phyloP scores from a whole-genome alignment of 495 filamentous ascomycete species.

The Hypoxylon intermedium region DNA sequence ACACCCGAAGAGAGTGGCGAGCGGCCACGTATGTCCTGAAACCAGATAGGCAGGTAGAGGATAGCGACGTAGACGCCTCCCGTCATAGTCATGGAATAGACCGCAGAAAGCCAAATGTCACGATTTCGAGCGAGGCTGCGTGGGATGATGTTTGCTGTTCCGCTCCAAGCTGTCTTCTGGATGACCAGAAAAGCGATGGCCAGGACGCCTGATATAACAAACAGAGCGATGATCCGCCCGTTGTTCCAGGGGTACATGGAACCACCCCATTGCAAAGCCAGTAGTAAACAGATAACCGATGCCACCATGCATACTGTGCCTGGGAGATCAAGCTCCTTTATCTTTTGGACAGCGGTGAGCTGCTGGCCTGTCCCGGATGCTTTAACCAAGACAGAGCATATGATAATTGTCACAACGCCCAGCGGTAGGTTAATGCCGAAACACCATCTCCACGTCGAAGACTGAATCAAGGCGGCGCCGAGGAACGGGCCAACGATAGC shows the following conservation, averaged over 20 bases:
- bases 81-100: no score
- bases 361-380: no score
- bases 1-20: no score
- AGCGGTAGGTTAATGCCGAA: conserved; percentile 74
- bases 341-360: background rate
- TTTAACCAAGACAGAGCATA: background rate
- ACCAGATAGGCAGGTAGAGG: no score
- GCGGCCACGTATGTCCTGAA: no score
- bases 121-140: no score
- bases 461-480: conserved; percentile 54
- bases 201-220: conserved; percentile 66
- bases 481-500: conserved; percentile 69
- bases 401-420: conserved; percentile 52
- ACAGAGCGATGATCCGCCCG: conserved; percentile 66
- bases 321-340: conserved; percentile 62
- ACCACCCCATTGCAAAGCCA: conserved; percentile 81
- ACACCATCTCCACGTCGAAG: conserved; percentile 70
- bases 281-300: conserved; percentile 65
- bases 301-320: conserved; percentile 69
- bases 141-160: no score
- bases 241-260: conserved; percentile 65
- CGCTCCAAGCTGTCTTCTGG: conserved; percentile 48
- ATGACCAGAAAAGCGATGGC: conserved; percentile 63
- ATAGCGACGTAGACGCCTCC: no score
- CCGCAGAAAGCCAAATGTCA: no score